Conservation (phyloP, 2,329 filamentous ascomycete genomes). For the Hymenoscyphus fructigenus region DNA sequence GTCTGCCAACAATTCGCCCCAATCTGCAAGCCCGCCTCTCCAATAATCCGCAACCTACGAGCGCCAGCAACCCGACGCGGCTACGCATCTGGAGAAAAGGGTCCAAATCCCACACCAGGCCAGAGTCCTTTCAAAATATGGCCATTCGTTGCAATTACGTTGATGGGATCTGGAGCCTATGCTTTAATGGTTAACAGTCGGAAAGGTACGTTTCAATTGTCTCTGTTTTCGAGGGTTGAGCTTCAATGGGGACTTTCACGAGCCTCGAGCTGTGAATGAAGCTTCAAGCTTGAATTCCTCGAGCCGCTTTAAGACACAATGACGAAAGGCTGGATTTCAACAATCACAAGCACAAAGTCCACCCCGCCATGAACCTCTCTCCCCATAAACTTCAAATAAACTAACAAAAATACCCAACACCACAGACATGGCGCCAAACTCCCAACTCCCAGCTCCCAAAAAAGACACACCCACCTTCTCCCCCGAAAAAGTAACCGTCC, state of each 20-base stretch:
- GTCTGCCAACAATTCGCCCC: slow-evolving; percentile 27
- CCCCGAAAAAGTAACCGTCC: slow-evolving; percentile 75
- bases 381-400: slow-evolving; percentile 38
- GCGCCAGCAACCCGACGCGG: slow-evolving; percentile 22
- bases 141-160: slow-evolving; percentile 43
- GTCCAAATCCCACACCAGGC: slow-evolving; percentile 32
- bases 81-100: slow-evolving; percentile 34
- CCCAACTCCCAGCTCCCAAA: slow-evolving; percentile 46
- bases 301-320: slow-evolving; percentile 31
- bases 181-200: slow-evolving; percentile 50
- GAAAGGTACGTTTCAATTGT: slow-evolving; percentile 34
- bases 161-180: slow-evolving; percentile 50
- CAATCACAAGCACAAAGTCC: neutral
- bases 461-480: slow-evolving; percentile 70
- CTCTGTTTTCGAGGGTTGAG: neutral
- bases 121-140: slow-evolving; percentile 39
- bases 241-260: neutral
- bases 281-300: slow-evolving; percentile 18
- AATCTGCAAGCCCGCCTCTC: slow-evolving; percentile 22
- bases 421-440: slow-evolving; percentile 10
- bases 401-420: slow-evolving; percentile 26
- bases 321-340: slow-evolving; percentile 4
- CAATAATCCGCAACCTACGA: slow-evolving; percentile 24
- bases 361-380: neutral
- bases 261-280: neutral